Percentiles rank a stretch among this genome's conserved stretches.
These are phyloP conservation scores for Globisporangium alternatum DNA, from an alignment of 352 stramenopile species.

Conservation along the genomic window DNA sequence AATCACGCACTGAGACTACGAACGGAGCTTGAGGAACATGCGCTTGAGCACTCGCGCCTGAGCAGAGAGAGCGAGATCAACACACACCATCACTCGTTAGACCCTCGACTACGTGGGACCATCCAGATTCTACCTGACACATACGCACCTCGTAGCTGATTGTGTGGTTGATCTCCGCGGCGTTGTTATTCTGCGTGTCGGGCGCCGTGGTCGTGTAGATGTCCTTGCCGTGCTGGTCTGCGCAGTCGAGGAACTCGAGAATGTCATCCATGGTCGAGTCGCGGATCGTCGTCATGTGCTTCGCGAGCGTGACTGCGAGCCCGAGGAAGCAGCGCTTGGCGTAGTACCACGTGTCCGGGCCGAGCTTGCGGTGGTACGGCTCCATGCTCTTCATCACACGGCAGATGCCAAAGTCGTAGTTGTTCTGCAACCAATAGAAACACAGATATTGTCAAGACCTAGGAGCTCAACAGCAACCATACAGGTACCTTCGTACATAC, in stretches of 20 bases:
- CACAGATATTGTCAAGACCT: neutral
- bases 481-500: slow-evolving; percentile 12
- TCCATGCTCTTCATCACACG: slow-evolving; percentile 95
- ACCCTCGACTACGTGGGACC: neutral
- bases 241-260: slow-evolving; percentile 91
- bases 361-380: slow-evolving; percentile 95
- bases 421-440: slow-evolving; percentile 50
- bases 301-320: slow-evolving; percentile 91
- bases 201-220: slow-evolving; percentile 85
- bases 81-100: neutral
- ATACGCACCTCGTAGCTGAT: slow-evolving; percentile 88
- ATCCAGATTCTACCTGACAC: neutral
- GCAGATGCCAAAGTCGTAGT: slow-evolving; percentile 96
- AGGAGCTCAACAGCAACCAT: neutral
- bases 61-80: neutral
- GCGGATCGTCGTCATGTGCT: slow-evolving; percentile 95
- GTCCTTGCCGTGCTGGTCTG: slow-evolving; percentile 89
- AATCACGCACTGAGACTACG: slow-evolving; percentile 23
- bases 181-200: slow-evolving; percentile 25
- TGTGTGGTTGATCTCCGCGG: slow-evolving; percentile 65
- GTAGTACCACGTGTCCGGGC: slow-evolving; percentile 95
- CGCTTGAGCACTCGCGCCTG: slow-evolving; percentile 91
- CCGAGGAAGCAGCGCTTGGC: slow-evolving; percentile 95
- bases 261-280: slow-evolving; percentile 94
- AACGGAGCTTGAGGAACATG: slow-evolving; percentile 92